Conservation (phyloP, 2,329 filamentous ascomycete species). For the Neonectria neomacrospora region DNA sequence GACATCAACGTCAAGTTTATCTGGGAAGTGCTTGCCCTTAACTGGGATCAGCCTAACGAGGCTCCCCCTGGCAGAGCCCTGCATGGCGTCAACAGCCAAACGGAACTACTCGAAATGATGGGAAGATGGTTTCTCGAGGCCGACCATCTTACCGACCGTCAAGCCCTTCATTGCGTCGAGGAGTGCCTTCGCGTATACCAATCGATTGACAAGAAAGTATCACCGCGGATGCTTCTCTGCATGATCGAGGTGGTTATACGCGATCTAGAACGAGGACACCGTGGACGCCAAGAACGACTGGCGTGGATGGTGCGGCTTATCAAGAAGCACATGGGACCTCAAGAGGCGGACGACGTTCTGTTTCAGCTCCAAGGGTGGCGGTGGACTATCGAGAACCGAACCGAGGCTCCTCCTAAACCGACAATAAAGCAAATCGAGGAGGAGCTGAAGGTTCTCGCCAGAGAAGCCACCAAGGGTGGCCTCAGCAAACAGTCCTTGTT, state of each 20-base stretch:
- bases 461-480: background rate
- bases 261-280: slow-evolving; percentile 49
- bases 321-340: slow-evolving; percentile 22
- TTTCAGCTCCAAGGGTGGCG: slow-evolving; percentile 37
- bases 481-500: background rate
- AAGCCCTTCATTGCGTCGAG: slow-evolving; percentile 46
- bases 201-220: slow-evolving; percentile 35
- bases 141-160: slow-evolving; percentile 44
- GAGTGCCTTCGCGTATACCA: slow-evolving; percentile 43
- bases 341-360: slow-evolving; percentile 31
- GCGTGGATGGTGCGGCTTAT: slow-evolving; percentile 38
- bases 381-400: slow-evolving; percentile 31
- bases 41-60: slow-evolving; percentile 1
- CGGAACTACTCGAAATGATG: slow-evolving; percentile 47
- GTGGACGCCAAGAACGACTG: slow-evolving; percentile 40
- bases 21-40: slow-evolving; percentile 46
- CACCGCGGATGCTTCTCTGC: slow-evolving; percentile 42
- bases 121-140: slow-evolving; percentile 45
- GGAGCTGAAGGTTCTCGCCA: background rate
- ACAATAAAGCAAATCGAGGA: background rate
- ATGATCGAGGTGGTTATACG: slow-evolving; percentile 45
- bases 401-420: background rate
- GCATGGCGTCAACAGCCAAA: slow-evolving; percentile 24
- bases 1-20: slow-evolving; percentile 36
- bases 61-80: background rate